These are phyloP conservation scores for Tuctoria greenei DNA, from an alignment of 176 grass and related monocot genomes.

Conservation along the genomic window DNA sequence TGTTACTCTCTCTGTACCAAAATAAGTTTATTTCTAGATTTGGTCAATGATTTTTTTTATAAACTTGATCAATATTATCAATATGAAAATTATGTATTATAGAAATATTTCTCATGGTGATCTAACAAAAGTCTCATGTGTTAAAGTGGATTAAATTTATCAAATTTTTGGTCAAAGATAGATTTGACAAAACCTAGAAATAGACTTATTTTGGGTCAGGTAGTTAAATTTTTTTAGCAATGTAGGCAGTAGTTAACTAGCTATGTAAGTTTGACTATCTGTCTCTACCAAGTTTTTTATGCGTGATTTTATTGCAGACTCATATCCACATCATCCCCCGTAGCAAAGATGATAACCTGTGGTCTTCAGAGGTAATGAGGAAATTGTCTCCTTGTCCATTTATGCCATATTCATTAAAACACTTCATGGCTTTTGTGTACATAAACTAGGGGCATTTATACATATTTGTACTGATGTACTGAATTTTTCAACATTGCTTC, in stretches of 20 bases:
- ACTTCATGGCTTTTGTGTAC: not conserved
- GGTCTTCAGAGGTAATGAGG: slow-evolving; percentile 67
- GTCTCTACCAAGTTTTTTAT: slow-evolving; percentile 13
- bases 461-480: slow-evolving; percentile 10
- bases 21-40: no score
- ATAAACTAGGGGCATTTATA: slow-evolving; percentile 1
- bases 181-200: no score
- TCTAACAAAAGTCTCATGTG: no score
- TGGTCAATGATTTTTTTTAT: no score
- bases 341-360: slow-evolving; percentile 64
- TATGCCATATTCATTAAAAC: not conserved
- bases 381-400: not conserved
- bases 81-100: no score
- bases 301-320: slow-evolving; percentile 54
- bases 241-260: not conserved
- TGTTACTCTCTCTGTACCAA: not conserved
- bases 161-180: no score
- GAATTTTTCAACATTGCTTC: slow-evolving; percentile 15
- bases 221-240: no score
- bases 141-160: no score
- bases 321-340: slow-evolving; percentile 90
- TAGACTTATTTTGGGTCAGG: no score
- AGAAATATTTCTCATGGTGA: no score
- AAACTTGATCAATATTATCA: no score
- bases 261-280: not conserved